phyloP scores from a whole-genome alignment of 768 basidiomycete genomes.

The Coprinopsis marcescibilis region DNA sequence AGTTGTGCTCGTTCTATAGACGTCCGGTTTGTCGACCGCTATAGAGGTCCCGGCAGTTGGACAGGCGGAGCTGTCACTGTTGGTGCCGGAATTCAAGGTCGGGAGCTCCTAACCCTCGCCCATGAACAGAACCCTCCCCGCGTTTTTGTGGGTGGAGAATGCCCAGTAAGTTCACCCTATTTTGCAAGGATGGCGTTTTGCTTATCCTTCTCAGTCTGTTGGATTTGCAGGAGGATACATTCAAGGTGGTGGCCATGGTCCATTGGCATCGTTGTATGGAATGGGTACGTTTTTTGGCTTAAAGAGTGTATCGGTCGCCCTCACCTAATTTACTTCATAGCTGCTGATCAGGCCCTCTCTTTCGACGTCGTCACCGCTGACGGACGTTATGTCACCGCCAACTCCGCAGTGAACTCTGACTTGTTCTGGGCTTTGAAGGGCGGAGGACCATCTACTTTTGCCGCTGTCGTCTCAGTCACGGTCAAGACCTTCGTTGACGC shows the following conservation, averaged over 20 bases:
- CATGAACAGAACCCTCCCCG: slow-evolving; percentile 8
- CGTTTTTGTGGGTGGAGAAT: slow-evolving; percentile 13
- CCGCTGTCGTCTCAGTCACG: slow-evolving; percentile 11
- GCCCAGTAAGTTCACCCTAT: slow-evolving; percentile 10
- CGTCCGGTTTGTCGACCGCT: slow-evolving; percentile 12
- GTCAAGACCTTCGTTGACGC: slow-evolving; percentile 18
- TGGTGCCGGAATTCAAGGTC: slow-evolving; percentile 16
- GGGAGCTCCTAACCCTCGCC: slow-evolving; percentile 10
- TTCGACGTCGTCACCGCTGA: slow-evolving; percentile 36
- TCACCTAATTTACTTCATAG: slow-evolving; percentile 5
- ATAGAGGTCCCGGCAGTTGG: slow-evolving; percentile 11
- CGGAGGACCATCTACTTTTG: slow-evolving; percentile 19
- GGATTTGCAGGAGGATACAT: slow-evolving; percentile 33
- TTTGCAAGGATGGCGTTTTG: background rate
- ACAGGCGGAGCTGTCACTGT: slow-evolving; percentile 16
- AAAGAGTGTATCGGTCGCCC: background rate
- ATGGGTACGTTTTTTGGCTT: slow-evolving; percentile 12
- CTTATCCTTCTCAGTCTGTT: slow-evolving; percentile 20
- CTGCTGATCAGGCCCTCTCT: slow-evolving; percentile 23
- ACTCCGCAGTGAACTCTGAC: slow-evolving; percentile 28
- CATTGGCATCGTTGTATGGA: slow-evolving; percentile 13
- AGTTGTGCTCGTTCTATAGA: too few species aligned
- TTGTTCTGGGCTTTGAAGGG: slow-evolving; percentile 35
- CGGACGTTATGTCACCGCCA: slow-evolving; percentile 26
- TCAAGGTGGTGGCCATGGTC: slow-evolving; percentile 24